phyloP scores from a whole-genome alignment of 768 basidiomycete genomes.

The Cubamyces lactineus region DNA sequence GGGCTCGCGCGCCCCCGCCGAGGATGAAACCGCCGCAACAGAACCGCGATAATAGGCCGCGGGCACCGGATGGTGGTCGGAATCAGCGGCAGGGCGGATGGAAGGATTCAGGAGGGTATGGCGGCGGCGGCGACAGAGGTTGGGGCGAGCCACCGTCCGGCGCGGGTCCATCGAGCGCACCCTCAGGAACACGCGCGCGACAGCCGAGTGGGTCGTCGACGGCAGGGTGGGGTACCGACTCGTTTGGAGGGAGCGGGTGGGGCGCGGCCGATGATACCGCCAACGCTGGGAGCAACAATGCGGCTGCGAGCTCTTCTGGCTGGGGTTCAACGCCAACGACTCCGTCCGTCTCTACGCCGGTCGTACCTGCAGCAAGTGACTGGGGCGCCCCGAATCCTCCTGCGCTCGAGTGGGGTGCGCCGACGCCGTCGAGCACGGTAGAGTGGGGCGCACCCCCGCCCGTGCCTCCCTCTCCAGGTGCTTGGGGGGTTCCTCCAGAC shows the following conservation, averaged over 20 bases:
- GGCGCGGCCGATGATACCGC: background rate
- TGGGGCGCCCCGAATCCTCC: background rate
- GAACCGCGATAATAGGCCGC: background rate
- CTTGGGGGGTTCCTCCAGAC: background rate
- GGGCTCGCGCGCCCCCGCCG: conserved; percentile 33
- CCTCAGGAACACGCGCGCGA: background rate
- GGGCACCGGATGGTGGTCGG: background rate
- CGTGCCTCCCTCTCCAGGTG: background rate
- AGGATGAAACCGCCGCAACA: background rate
- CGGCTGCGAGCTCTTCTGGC: background rate
- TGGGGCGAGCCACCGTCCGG: background rate
- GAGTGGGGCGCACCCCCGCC: background rate
- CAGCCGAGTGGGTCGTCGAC: background rate
- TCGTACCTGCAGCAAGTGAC: background rate
- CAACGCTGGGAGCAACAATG: background rate
- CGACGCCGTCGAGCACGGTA: background rate
- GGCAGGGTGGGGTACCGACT: background rate
- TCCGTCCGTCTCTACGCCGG: background rate
- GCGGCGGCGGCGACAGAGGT: background rate
- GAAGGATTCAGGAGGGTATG: background rate
- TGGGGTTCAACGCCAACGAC: background rate
- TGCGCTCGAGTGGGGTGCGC: background rate
- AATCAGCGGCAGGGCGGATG: background rate
- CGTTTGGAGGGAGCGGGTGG: conserved; percentile 3
- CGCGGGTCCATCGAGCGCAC: background rate